A percentile compares a stretch with the other conserved stretches of the same genome.
phyloP scores from a whole-genome alignment of 129 eudicot genomes.

The Calendula officinalis region DNA sequence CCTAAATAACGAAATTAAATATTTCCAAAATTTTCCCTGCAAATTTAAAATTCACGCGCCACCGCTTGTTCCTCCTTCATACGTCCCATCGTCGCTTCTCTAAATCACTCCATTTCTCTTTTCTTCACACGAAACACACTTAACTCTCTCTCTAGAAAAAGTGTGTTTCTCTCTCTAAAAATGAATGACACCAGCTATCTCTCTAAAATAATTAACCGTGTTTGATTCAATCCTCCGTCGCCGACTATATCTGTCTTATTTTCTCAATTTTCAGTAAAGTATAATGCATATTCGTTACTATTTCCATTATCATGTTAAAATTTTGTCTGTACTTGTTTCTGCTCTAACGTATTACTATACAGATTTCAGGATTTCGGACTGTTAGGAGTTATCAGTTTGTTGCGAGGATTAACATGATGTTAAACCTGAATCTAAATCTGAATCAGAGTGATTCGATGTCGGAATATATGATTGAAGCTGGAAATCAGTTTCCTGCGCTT shows the following conservation, averaged over 20 bases:
- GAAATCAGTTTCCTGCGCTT: slow-evolving; percentile 9
- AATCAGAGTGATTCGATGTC: slow-evolving; percentile 24
- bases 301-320: background rate
- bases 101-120: slow-evolving; percentile 15
- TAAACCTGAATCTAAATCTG: slow-evolving; percentile 47
- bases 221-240: slow-evolving; percentile 13
- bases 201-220: no score
- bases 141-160: slow-evolving; percentile 5
- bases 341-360: background rate
- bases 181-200: background rate
- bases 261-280: slow-evolving; percentile 8
- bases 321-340: background rate
- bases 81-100: slow-evolving; percentile 2
- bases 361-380: background rate
- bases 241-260: background rate
- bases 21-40: background rate
- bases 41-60: slow-evolving; percentile 5
- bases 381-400: background rate
- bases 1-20: background rate
- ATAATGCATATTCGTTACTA: background rate
- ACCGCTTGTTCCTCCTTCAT: slow-evolving; percentile 3
- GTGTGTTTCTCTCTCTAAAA: slow-evolving; percentile 11
- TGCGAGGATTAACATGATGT: slow-evolving; percentile 30
- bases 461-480: slow-evolving; percentile 30
- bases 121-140: background rate